These are phyloP conservation scores for Capillidium heterosporum DNA, from an alignment of 371 early-diverging fungal genomes.

Conservation along the genomic window DNA sequence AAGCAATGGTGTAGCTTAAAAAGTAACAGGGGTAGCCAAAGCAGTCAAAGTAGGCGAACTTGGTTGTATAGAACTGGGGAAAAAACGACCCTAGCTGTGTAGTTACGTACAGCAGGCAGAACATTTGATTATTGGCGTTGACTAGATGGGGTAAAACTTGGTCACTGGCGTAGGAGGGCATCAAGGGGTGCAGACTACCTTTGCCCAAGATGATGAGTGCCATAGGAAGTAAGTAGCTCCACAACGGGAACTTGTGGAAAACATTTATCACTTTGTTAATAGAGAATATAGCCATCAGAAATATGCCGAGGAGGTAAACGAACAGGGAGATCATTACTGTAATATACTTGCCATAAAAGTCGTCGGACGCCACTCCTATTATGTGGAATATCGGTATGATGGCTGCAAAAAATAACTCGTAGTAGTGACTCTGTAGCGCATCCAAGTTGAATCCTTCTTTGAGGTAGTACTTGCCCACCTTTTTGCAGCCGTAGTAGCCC, in stretches of 20 bases:
- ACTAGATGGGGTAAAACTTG: background rate
- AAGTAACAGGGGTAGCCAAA: background rate
- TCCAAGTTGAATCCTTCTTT: too few species aligned
- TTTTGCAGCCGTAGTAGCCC: too few species aligned
- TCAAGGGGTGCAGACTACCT: background rate
- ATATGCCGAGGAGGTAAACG: background rate
- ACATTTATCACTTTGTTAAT: background rate
- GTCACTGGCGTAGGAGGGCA: background rate
- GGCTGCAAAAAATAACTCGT: too few species aligned
- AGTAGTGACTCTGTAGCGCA: too few species aligned
- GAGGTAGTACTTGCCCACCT: too few species aligned
- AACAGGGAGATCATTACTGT: background rate
- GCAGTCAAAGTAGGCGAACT: background rate
- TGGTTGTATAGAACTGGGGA: background rate
- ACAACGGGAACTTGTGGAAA: background rate
- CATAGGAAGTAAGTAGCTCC: background rate
- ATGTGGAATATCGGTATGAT: background rate
- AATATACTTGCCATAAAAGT: background rate
- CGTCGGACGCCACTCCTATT: background rate
- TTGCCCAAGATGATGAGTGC: background rate
- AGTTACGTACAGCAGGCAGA: background rate
- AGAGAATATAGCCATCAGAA: background rate
- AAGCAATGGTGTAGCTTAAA: background rate
- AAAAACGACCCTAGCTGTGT: background rate
- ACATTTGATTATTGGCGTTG: background rate